phyloP scores from a whole-genome alignment of 139 green algal species.

The Micromonas commoda region DNA sequence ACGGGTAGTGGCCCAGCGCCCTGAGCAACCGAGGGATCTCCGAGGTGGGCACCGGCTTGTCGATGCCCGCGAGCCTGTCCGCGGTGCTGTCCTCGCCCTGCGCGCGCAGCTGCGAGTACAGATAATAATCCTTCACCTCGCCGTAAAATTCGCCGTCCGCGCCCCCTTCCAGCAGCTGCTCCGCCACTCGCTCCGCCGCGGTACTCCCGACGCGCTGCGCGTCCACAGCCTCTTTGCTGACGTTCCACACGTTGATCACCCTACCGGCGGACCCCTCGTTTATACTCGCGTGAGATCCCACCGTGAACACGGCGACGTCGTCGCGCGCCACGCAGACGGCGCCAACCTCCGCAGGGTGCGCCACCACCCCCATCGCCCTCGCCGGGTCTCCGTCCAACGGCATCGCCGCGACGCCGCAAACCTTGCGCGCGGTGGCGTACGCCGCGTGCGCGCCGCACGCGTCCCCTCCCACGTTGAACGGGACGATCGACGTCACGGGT shows the following conservation, averaged over 20 bases:
- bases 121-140: conserved; percentile 64
- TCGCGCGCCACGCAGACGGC: conserved; percentile 49
- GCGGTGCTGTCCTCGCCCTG: conserved; percentile 49
- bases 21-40: conserved; percentile 59
- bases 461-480: neutral
- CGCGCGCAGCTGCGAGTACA: conserved; percentile 46
- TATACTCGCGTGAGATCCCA: conserved; percentile 30
- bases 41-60: conserved; percentile 43
- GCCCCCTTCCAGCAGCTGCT: conserved; percentile 41
- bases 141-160: conserved; percentile 40
- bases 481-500: conserved; percentile 35
- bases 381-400: conserved; percentile 56
- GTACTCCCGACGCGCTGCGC: neutral
- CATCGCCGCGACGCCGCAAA: conserved; percentile 30
- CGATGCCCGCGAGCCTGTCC: conserved; percentile 3
- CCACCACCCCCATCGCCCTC: conserved; percentile 59
- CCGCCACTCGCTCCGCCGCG: neutral
- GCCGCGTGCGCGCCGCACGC: conserved; percentile 38
- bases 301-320: conserved; percentile 56
- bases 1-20: conserved; percentile 63
- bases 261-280: conserved; percentile 28
- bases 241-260: conserved; percentile 53
- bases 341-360: conserved; percentile 55
- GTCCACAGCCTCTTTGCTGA: conserved; percentile 17
- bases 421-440: conserved; percentile 46